These are phyloP conservation scores for Lithohypha guttulata DNA, from an alignment of 2,329 filamentous ascomycete species.

Conservation along the genomic window DNA sequence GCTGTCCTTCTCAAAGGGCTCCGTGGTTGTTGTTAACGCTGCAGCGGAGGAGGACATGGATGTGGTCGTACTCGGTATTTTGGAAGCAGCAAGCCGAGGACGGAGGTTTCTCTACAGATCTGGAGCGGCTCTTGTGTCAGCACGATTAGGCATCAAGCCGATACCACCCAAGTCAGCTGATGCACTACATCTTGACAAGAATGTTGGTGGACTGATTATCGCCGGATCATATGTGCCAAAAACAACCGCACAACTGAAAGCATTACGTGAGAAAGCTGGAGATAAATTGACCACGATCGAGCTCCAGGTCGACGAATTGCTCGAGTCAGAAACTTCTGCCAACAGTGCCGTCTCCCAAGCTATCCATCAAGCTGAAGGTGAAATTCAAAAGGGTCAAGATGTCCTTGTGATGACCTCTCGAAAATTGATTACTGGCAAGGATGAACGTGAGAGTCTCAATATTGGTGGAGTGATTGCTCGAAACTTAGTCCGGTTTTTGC, in stretches of 20 bases:
- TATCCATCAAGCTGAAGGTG: slow-evolving; percentile 27
- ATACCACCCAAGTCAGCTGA: slow-evolving; percentile 41
- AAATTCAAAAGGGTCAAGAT: slow-evolving; percentile 39
- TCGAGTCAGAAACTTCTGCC: slow-evolving; percentile 25
- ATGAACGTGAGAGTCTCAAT: slow-evolving; percentile 42
- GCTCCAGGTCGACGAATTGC: slow-evolving; percentile 39
- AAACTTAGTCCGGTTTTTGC: slow-evolving; percentile 42
- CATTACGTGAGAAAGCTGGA: slow-evolving; percentile 31
- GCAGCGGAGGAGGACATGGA: slow-evolving; percentile 46
- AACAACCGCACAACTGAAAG: slow-evolving; percentile 45
- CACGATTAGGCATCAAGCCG: slow-evolving; percentile 41
- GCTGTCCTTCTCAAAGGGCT: slow-evolving; percentile 26
- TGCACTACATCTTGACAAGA: slow-evolving; percentile 30
- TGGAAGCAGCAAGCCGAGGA: slow-evolving; percentile 31
- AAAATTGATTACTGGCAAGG: slow-evolving; percentile 38
- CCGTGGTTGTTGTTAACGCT: slow-evolving; percentile 43
- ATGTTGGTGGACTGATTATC: slow-evolving; percentile 42
- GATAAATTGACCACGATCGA: slow-evolving; percentile 36
- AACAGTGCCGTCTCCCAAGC: slow-evolving; percentile 28
- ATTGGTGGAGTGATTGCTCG: slow-evolving; percentile 44
- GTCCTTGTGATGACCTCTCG: slow-evolving; percentile 51
- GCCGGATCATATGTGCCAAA: slow-evolving; percentile 51
- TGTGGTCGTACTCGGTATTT: slow-evolving; percentile 41
- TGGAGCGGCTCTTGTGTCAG: slow-evolving; percentile 39
- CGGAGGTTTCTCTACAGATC: slow-evolving; percentile 38